These are phyloP conservation scores for Jaapia argillacea DNA, from an alignment of 768 basidiomycete genomes.

Conservation along the genomic window DNA sequence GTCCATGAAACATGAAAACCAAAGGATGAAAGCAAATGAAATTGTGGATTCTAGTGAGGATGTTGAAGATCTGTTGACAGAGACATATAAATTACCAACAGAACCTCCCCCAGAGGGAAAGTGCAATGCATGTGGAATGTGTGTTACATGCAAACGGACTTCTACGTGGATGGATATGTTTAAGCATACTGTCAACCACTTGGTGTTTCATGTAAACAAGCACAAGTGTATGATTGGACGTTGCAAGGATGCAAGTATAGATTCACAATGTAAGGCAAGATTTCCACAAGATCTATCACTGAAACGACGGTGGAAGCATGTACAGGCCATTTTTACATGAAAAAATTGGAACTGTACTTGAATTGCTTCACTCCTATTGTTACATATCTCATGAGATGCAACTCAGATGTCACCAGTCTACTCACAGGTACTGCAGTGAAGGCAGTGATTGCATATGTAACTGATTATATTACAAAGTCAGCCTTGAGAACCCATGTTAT, in stretches of 20 bases:
- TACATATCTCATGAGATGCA: slow-evolving; percentile 25
- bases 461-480: slow-evolving; percentile 34
- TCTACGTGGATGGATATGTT: no score
- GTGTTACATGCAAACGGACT: no score
- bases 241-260: no score
- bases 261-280: slow-evolving; percentile 22
- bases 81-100: no score
- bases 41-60: no score
- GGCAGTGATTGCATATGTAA: slow-evolving; percentile 25
- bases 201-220: slow-evolving; percentile 19
- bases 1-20: not conserved
- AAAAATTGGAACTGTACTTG: slow-evolving; percentile 22
- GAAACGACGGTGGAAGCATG: slow-evolving; percentile 19
- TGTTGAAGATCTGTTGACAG: no score
- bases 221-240: slow-evolving; percentile 18
- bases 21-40: no score
- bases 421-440: slow-evolving; percentile 30
- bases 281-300: slow-evolving; percentile 22
- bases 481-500: slow-evolving; percentile 27
- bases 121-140: no score
- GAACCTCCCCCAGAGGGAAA: no score
- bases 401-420: slow-evolving; percentile 28
- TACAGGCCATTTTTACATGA: slow-evolving; percentile 18
- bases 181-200: slow-evolving; percentile 16
- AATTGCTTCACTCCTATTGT: slow-evolving; percentile 23